Evolutionary conservation across 1,139 yeast species (phyloP).

Genomic region (Geotrichum reessii): DNA sequence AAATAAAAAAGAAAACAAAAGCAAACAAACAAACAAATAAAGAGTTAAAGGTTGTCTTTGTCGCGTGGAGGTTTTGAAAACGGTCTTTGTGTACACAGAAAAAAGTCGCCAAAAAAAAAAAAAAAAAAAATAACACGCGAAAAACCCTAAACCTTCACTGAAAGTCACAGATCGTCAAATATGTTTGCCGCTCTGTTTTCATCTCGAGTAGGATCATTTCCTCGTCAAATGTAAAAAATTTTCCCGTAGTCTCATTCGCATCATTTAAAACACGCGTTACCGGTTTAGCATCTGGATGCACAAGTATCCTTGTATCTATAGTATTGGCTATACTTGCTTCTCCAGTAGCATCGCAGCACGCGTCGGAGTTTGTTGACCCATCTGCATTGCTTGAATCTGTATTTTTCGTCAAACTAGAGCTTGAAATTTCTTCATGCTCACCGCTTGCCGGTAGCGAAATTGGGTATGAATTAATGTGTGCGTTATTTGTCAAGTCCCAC

Average conservation of each 20-base stretch:
- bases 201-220: conserved; percentile 19
- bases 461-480: background rate
- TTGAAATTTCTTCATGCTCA: background rate
- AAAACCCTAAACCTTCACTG: conserved; percentile 7
- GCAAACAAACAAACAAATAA: no score
- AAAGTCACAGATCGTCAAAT: conserved; percentile 18
- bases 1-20: background rate
- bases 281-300: background rate
- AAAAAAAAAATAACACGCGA: background rate
- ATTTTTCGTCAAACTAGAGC: no score
- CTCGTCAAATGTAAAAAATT: conserved; percentile 19
- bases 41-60: background rate
- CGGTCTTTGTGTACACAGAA: background rate
- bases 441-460: background rate
- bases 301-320: background rate
- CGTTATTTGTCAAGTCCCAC: conserved; percentile 19
- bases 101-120: background rate
- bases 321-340: background rate
- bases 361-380: background rate
- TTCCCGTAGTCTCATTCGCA: conserved; percentile 8
- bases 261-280: background rate
- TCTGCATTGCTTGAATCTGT: background rate
- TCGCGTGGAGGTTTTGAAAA: background rate
- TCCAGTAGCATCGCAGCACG: background rate
- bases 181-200: conserved; percentile 9